These are phyloP conservation scores for Alternaria conjuncta DNA, from an alignment of 2,329 filamentous ascomycete genomes.

Conservation along the genomic window DNA sequence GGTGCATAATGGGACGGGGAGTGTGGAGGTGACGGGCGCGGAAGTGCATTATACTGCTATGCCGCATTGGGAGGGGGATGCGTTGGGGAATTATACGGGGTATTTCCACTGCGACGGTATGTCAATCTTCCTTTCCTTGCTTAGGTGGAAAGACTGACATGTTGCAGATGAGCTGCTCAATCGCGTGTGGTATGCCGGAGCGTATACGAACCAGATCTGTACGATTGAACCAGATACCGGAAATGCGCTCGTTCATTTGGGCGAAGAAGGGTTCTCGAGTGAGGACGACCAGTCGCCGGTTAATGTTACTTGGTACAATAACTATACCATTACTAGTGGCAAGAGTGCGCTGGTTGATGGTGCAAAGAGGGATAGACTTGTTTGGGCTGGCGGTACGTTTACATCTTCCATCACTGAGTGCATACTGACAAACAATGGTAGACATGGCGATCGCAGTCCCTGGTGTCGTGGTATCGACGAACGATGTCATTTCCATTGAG, in stretches of 20 bases:
- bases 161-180: conserved; percentile 52
- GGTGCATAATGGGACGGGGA: conserved; percentile 52
- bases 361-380: conserved; percentile 64
- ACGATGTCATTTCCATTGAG: conserved; percentile 58
- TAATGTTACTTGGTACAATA: conserved; percentile 51
- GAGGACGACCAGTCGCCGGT: conserved; percentile 34
- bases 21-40: conserved; percentile 45
- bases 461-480: conserved; percentile 61
- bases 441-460: conserved; percentile 66
- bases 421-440: conserved; percentile 4
- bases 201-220: conserved; percentile 50
- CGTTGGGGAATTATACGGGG: conserved; percentile 47
- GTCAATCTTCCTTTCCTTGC: not conserved
- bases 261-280: conserved; percentile 27
- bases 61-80: conserved; percentile 50
- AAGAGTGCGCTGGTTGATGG: conserved; percentile 56
- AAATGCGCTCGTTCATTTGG: conserved; percentile 46
- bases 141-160: not conserved
- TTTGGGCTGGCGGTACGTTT: conserved; percentile 61
- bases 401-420: not conserved
- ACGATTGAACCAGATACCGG: conserved; percentile 47
- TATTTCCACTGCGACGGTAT: conserved; percentile 53
- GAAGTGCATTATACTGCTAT: conserved; percentile 55
- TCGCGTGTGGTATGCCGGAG: conserved; percentile 54
- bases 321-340: conserved; percentile 51